These are phyloP conservation scores for Russula lepida DNA, from an alignment of 768 basidiomycete species.

Conservation along the genomic window DNA sequence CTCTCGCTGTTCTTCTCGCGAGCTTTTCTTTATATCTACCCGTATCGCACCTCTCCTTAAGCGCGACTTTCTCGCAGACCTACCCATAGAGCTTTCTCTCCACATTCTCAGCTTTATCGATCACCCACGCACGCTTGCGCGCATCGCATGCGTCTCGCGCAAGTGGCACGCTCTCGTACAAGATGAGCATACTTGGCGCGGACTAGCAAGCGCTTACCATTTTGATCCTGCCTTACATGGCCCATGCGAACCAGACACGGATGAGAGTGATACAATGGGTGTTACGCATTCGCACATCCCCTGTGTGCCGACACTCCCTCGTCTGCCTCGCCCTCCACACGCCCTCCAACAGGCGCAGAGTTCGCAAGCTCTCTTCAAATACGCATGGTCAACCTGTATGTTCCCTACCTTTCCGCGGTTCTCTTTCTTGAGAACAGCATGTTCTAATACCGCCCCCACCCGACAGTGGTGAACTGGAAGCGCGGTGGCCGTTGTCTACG, in stretches of 20 bases:
- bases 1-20: slow-evolving; percentile 13
- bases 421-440: not conserved
- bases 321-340: not conserved
- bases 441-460: not conserved
- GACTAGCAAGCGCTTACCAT: slow-evolving; percentile 8
- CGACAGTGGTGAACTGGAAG: slow-evolving; percentile 22
- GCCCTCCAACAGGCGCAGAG: not conserved
- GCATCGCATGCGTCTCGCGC: slow-evolving; percentile 17
- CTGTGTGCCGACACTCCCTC: not conserved
- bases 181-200: slow-evolving; percentile 17
- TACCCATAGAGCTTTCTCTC: slow-evolving; percentile 20
- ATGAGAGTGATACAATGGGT: slow-evolving; percentile 2
- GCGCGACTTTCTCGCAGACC: slow-evolving; percentile 19
- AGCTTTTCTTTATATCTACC: slow-evolving; percentile 17
- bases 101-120: slow-evolving; percentile 19
- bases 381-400: slow-evolving; percentile 19
- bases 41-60: slow-evolving; percentile 19
- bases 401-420: not conserved
- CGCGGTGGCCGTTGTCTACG: slow-evolving; percentile 19
- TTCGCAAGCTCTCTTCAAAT: slow-evolving; percentile 15
- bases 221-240: slow-evolving; percentile 12
- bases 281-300: not conserved
- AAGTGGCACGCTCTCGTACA: slow-evolving; percentile 19
- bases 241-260: not conserved
- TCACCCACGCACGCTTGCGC: slow-evolving; percentile 16